Evolutionary conservation across 2,329 filamentous ascomycete species (phyloP).

Genomic region (Incumbomyces lentus): DNA sequence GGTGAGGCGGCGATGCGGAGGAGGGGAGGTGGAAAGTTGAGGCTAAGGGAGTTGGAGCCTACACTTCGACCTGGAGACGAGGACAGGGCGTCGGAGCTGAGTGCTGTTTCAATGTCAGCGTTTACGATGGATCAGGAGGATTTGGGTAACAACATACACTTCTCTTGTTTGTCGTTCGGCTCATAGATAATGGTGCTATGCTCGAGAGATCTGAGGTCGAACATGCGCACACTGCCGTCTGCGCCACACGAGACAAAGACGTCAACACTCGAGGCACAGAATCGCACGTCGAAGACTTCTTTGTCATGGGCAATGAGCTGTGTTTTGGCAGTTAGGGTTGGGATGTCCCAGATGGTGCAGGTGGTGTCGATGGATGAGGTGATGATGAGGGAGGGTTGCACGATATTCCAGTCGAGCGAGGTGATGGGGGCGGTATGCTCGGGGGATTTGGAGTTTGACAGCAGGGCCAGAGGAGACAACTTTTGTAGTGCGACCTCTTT

Average conservation of each 20-base stretch:
- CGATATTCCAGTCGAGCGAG: constrained; percentile 94
- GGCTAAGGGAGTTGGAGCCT: constrained; percentile 7
- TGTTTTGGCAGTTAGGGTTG: constrained; percentile 92
- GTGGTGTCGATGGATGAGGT: constrained; percentile 98
- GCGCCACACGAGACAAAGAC: constrained; percentile 97
- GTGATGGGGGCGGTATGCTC: constrained; percentile 96
- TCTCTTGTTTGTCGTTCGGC: constrained; percentile 70
- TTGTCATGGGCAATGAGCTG: constrained; percentile 98
- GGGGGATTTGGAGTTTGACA: constrained; percentile 96
- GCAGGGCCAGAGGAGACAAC: constrained; percentile 77
- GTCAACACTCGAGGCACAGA: constrained; percentile 96
- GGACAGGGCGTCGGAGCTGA: constrained; percentile 13
- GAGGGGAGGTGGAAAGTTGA: constrained; percentile 49
- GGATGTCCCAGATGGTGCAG: constrained; percentile 99
- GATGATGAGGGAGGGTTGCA: constrained; percentile 93
- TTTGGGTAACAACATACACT: constrained; percentile 60
- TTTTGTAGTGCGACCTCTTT: constrained; percentile 60
- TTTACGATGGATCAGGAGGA: constrained; percentile 27
- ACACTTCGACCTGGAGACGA: constrained; percentile 15
- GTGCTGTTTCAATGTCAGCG: constrained; percentile 7
- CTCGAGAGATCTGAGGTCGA: constrained; percentile 88
- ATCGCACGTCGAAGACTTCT: constrained; percentile 89
- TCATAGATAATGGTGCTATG: constrained; percentile 99
- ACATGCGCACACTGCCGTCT: constrained; percentile 97
- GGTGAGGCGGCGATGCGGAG: constrained; percentile 61